Conservation (phyloP, 805 yeast species). For the Danielia reshetovae region DNA sequence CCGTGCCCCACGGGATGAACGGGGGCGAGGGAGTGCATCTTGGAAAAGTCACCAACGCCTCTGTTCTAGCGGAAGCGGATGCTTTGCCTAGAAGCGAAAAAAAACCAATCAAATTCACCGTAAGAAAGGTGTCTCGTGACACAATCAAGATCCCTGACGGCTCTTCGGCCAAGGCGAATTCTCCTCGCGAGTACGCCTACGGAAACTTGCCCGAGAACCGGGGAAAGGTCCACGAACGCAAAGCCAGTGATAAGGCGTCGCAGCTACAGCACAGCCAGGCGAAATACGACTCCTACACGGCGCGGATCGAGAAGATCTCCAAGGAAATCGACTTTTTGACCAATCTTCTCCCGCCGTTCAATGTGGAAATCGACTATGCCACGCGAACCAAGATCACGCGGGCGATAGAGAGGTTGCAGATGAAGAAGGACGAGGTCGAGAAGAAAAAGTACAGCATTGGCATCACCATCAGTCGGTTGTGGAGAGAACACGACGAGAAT, state of each 20-base stretch:
- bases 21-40: too few species aligned
- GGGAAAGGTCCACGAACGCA: constrained; percentile 8
- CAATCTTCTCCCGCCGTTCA: constrained; percentile 40
- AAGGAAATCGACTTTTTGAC: constrained; percentile 38
- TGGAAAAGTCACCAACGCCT: too few species aligned
- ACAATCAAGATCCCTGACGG: constrained; percentile 4
- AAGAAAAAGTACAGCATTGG: constrained; percentile 41
- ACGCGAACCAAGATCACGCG: constrained; percentile 37
- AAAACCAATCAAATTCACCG: constrained; percentile 18
- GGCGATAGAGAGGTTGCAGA: constrained; percentile 37
- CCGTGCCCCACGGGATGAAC: too few species aligned
- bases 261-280: constrained; percentile 21
- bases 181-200: constrained; percentile 10
- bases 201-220: constrained; percentile 18
- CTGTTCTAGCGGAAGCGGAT: too few species aligned
- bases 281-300: constrained; percentile 31
- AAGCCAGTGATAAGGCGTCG: constrained; percentile 7
- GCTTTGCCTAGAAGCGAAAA: constrained; percentile 5
- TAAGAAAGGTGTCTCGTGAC: constrained; percentile 18
- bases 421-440: constrained; percentile 39
- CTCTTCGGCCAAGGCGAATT: background rate
- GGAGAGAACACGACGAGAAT: constrained; percentile 40
- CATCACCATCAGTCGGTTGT: constrained; percentile 38
- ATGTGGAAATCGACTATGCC: constrained; percentile 40
- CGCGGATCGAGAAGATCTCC: constrained; percentile 32